phyloP scores from a whole-genome alignment of 2,329 filamentous ascomycete genomes.

The Cladophialophora psammophila region DNA sequence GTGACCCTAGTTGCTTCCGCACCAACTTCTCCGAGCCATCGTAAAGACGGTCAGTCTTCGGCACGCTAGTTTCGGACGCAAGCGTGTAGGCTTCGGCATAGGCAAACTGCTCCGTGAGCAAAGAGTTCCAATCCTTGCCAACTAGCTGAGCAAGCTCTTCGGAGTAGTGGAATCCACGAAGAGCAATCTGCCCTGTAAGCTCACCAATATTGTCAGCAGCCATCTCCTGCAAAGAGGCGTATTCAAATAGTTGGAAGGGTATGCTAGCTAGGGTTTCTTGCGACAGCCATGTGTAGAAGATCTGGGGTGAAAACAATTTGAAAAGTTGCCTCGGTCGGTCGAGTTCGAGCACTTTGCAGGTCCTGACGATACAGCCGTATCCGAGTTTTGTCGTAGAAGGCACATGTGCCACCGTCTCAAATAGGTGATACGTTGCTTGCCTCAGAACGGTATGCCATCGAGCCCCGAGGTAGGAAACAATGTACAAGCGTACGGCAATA shows the following conservation, averaged over 20 bases:
- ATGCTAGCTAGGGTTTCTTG: constrained; percentile 71
- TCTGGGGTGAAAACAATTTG: constrained; percentile 81
- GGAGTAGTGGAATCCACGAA: constrained; percentile 75
- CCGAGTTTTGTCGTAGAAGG: constrained; percentile 72
- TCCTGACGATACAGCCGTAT: constrained; percentile 70
- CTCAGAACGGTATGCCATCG: constrained; percentile 85
- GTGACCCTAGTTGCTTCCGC: constrained; percentile 72
- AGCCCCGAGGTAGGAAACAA: constrained; percentile 78
- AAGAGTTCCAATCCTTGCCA: constrained; percentile 59
- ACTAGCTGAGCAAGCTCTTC: constrained; percentile 67
- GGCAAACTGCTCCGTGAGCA: constrained; percentile 74
- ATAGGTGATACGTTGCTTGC: constrained; percentile 89
- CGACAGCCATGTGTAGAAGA: constrained; percentile 90
- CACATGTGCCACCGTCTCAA: constrained; percentile 83
- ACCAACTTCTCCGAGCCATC: constrained; percentile 70
- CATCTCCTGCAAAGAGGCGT: constrained; percentile 71
- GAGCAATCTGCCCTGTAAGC: constrained; percentile 78
- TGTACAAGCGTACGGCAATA: constrained; percentile 81
- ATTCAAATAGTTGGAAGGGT: constrained; percentile 86
- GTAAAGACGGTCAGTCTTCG: constrained; percentile 52
- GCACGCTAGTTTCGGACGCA: constrained; percentile 71
- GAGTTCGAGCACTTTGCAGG: constrained; percentile 72
- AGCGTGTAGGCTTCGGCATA: constrained; percentile 85
- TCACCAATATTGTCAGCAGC: constrained; percentile 76
- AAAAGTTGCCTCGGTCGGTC: constrained; percentile 75